Evolutionary conservation across 2,329 filamentous ascomycete species (phyloP), one percentile per base, ranked within the genome.

Genomic region (Trichoderma guizhouense): DNA sequence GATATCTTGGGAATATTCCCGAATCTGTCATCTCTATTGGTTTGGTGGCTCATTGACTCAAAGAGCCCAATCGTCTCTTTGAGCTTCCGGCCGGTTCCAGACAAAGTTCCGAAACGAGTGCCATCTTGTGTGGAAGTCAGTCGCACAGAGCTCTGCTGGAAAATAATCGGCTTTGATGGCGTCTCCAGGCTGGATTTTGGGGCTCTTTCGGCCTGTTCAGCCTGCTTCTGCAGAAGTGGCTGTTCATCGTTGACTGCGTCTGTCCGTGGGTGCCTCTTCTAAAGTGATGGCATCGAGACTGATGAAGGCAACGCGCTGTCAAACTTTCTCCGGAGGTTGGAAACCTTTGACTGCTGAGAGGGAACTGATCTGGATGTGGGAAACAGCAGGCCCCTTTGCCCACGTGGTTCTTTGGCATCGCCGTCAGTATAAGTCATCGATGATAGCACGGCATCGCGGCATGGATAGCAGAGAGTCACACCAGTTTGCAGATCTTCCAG

Each of bases 1-100:
- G 28, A 39, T 7, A 43, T n/a, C 11, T 58, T 72, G 21, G 64
- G 47, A 34, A 63, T 62, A 11, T 30, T 3, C 5, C 14, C 15
- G 1, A 43, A 32, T 28, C 7, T 18, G 32, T 24, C 57, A 26
- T 63, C 39, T 57, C 66, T 30, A 34, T 39, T 32, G 39, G 11
- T 26, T 47, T 71, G 72, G 7, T 34, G 71, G 26, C 73, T 75
- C 43, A 81, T 67, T 18, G 76, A 76, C 57, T 81, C 79, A 63
- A 79, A 81, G 9, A 80, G 71, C 4, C 75, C 73, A 26, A 81
- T 80, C 51, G 75, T 79, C n/a, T 80, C 75, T 60, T 75, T 77
- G 5, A 74, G 72, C 12, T 15, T 64, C 28, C 64, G 14, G 9
- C 32, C n/a, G n/a, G 24, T 65, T 18, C 15, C 11, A 3, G 51